Evolutionary conservation across 1,139 yeast species (phyloP).

Genomic region (Sugiyamaella grinbergsii): DNA sequence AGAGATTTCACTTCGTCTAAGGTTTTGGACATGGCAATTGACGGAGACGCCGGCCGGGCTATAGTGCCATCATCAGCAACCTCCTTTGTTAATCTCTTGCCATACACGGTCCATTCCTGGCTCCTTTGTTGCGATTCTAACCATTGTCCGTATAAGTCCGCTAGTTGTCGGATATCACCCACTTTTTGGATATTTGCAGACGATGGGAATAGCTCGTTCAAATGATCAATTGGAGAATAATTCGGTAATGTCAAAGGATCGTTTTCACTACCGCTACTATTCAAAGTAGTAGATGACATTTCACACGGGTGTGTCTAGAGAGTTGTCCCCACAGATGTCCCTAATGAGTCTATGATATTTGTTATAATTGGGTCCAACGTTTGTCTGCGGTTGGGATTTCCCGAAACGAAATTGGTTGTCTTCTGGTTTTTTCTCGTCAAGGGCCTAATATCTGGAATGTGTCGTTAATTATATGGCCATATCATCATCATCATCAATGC

Average conservation of each 20-base stretch:
- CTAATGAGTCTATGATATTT: too few relatives aligned
- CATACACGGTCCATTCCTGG: background rate
- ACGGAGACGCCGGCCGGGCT: background rate
- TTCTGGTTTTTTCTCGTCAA: too few relatives aligned
- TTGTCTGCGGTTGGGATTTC: too few relatives aligned
- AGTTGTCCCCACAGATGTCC: background rate
- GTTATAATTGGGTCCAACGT: too few relatives aligned
- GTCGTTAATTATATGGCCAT: background rate
- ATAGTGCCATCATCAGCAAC: conserved; percentile 28
- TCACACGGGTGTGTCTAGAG: background rate
- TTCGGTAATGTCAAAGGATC: conserved; percentile 27
- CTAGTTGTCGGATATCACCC: conserved; percentile 31
- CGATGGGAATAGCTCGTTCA: conserved; percentile 41
- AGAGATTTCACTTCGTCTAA: conserved; percentile 45
- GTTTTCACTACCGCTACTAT: background rate
- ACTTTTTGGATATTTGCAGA: conserved; percentile 31
- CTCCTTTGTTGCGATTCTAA: conserved; percentile 42
- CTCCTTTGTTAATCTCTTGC: conserved; percentile 36
- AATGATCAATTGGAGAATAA: conserved; percentile 48
- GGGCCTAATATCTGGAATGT: too few relatives aligned
- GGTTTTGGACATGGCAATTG: conserved; percentile 26
- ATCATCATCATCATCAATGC: background rate
- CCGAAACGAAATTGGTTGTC: too few relatives aligned
- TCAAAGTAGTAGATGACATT: conserved; percentile 8
- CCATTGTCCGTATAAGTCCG: conserved; percentile 53